Evolutionary conservation across 331 rosid genomes (phyloP).

Genomic region (Arachis monticola): DNA sequence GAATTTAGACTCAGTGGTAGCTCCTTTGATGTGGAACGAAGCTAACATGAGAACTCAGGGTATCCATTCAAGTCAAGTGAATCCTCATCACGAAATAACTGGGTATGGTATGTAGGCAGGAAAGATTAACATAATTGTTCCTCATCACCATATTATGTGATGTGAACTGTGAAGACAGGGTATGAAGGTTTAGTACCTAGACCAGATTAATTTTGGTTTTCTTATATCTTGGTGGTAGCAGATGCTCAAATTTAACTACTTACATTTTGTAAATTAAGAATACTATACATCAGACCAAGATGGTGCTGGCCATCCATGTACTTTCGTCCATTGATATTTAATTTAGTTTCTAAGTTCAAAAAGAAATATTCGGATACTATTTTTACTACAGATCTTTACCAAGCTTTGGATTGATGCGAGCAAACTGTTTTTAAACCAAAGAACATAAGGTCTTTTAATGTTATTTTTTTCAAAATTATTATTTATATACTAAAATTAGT

Average conservation of each 20-base stretch:
- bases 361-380: too few species aligned
- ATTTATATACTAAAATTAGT: too few species aligned
- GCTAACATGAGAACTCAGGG: constrained; percentile 75
- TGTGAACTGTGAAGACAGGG: constrained; percentile 21
- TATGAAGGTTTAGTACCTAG: constrained; percentile 35
- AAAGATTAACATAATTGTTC: constrained; percentile 25
- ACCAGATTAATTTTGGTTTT: constrained; percentile 24
- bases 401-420: too few species aligned
- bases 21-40: constrained; percentile 75
- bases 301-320: constrained; percentile 9
- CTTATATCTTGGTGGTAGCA: constrained; percentile 44
- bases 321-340: not conserved
- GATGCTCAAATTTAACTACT: constrained; percentile 40
- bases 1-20: constrained; percentile 61
- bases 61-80: constrained; percentile 61
- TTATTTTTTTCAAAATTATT: too few species aligned
- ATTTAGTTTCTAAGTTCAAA: too few species aligned
- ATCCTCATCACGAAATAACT: constrained; percentile 58
- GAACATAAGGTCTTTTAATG: too few species aligned
- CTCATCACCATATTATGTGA: constrained; percentile 21
- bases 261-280: constrained; percentile 59
- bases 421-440: too few species aligned
- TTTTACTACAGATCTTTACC: too few species aligned
- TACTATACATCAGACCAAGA: constrained; percentile 10
- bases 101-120: constrained; percentile 70